A percentile compares a stretch with the other conserved stretches of the same genome.
phyloP scores from a whole-genome alignment of 2,329 filamentous ascomycete species.

The Trichoderma guizhouense region DNA sequence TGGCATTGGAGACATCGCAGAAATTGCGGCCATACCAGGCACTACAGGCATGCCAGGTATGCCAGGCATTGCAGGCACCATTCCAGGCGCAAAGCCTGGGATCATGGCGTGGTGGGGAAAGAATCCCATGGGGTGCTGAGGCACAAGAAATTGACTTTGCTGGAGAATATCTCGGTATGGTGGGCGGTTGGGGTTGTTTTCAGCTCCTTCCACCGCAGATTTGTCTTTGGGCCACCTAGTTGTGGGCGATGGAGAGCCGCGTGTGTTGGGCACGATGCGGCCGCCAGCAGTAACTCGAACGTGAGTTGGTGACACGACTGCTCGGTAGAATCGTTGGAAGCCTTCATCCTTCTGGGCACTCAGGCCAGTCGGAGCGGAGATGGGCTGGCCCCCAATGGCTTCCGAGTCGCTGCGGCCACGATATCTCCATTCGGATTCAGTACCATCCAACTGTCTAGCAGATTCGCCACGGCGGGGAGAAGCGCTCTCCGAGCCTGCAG shows the following conservation, averaged over 20 bases:
- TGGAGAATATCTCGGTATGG: conserved; percentile 21
- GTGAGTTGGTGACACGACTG: conserved; percentile 64
- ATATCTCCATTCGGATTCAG: conserved; percentile 44
- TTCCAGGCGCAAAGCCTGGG: conserved; percentile 31
- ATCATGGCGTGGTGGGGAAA: conserved; percentile 30
- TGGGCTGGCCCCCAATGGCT: conserved; percentile 42
- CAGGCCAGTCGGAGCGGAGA: conserved; percentile 52
- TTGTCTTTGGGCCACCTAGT: conserved; percentile 49
- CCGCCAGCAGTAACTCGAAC: conserved; percentile 65
- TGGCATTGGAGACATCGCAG: neutral
- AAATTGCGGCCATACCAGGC: neutral
- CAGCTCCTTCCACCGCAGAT: conserved; percentile 26
- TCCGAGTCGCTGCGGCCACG: conserved; percentile 45
- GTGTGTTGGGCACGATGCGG: conserved; percentile 63
- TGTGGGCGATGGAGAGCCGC: conserved; percentile 51
- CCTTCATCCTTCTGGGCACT: conserved; percentile 58
- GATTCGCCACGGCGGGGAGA: conserved; percentile 19
- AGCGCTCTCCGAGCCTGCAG: conserved; percentile 12
- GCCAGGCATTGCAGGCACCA: conserved; percentile 29
- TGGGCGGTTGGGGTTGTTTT: conserved; percentile 20
- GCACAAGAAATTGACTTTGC: conserved; percentile 13
- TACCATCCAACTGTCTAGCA: conserved; percentile 38
- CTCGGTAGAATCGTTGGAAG: conserved; percentile 66
- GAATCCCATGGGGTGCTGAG: conserved; percentile 21
- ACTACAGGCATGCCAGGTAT: neutral